Percentiles rank a stretch among this genome's conserved stretches.
These are phyloP conservation scores for Cercospora sojina DNA, from an alignment of 2,329 filamentous ascomycete genomes.

Conservation along the genomic window DNA sequence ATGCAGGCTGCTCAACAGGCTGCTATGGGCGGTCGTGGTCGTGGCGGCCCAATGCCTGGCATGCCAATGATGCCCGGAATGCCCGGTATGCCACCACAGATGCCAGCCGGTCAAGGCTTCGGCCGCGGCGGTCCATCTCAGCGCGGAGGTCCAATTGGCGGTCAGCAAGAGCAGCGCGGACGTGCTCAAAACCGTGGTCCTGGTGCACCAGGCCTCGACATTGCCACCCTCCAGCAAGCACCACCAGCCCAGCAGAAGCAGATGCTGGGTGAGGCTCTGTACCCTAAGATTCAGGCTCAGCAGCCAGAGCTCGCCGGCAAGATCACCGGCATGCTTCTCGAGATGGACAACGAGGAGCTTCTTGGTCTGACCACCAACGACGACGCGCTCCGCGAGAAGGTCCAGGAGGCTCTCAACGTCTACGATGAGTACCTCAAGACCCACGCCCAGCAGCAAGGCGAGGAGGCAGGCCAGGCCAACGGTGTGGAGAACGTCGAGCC, in stretches of 20 bases:
- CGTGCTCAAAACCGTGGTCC: conserved; percentile 40
- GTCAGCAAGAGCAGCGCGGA: conserved; percentile 42
- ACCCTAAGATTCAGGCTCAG: conserved; percentile 95
- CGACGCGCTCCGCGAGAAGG: conserved; percentile 84
- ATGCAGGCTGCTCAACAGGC: conserved; percentile 74
- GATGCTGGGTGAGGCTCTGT: conserved; percentile 94
- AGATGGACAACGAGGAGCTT: conserved; percentile 97
- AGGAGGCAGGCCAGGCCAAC: conserved; percentile 31
- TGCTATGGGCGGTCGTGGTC: conserved; percentile 64
- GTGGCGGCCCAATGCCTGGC: conserved; percentile 64
- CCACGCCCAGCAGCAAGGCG: conserved; percentile 52
- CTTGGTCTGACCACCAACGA: conserved; percentile 95
- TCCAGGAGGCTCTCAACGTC: conserved; percentile 93
- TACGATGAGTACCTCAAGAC: conserved; percentile 99
- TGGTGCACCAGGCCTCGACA: conserved; percentile 45
- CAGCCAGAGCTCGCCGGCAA: conserved; percentile 96
- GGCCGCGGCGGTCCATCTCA: conserved; percentile 41
- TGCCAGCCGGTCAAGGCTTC: conserved; percentile 52
- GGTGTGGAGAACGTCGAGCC: conserved; percentile 39
- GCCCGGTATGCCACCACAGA: conserved; percentile 59
- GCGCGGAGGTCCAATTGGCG: conserved; percentile 38
- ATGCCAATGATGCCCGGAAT: conserved; percentile 64
- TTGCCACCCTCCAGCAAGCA: conserved; percentile 53
- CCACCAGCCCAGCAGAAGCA: conserved; percentile 88
- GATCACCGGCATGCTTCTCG: conserved; percentile 98